These are phyloP conservation scores for Candida mattraensis DNA, from an alignment of 805 yeast genomes.

Conservation along the genomic window DNA sequence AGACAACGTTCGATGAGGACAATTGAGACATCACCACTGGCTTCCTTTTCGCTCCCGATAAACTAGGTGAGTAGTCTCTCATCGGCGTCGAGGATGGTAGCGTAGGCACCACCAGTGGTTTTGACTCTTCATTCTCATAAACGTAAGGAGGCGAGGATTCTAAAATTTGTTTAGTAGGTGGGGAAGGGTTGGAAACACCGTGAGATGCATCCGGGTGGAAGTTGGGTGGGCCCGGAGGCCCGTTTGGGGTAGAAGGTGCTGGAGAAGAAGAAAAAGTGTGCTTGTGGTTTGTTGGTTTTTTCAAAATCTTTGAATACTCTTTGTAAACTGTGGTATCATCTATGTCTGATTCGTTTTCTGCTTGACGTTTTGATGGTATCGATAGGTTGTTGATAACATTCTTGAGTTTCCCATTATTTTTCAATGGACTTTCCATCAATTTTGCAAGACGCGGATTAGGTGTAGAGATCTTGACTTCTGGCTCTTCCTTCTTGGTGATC, in stretches of 20 bases:
- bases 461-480: too few relatives aligned
- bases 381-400: constrained; percentile 11
- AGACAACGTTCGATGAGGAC: constrained; percentile 10
- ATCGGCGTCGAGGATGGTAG: constrained; percentile 21
- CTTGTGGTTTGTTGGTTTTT: constrained; percentile 25
- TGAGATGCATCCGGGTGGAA: too few relatives aligned
- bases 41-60: constrained; percentile 7
- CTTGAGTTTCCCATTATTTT: constrained; percentile 11
- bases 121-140: background rate
- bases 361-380: constrained; percentile 19
- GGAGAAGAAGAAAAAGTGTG: constrained; percentile 26
- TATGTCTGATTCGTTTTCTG: constrained; percentile 9
- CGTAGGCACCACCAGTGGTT: constrained; percentile 14
- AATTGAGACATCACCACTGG: constrained; percentile 12
- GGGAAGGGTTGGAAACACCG: background rate
- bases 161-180: background rate
- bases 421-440: background rate
- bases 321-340: constrained; percentile 22
- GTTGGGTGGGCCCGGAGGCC: too few relatives aligned
- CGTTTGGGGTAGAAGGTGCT: constrained; percentile 12
- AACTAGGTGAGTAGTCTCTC: constrained; percentile 9
- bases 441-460: background rate
- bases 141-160: constrained; percentile 7
- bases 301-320: constrained; percentile 23
- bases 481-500: too few relatives aligned